These are phyloP conservation scores for Lantana camara DNA, from an alignment of 257 asterid species.

Conservation along the genomic window DNA sequence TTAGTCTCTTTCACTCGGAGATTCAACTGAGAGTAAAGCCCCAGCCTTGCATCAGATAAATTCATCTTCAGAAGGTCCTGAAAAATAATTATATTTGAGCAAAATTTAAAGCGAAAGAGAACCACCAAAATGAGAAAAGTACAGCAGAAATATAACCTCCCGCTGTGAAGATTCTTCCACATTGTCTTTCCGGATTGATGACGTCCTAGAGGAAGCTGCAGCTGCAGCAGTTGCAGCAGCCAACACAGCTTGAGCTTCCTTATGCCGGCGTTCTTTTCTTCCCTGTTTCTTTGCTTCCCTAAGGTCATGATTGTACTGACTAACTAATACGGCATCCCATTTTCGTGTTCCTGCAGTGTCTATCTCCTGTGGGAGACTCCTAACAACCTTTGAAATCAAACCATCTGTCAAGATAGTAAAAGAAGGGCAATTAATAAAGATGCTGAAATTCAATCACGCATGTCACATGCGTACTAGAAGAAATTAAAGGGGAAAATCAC, in stretches of 20 bases:
- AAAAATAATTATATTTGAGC: background rate
- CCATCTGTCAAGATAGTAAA: conserved; percentile 54
- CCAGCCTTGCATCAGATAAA: conserved; percentile 48
- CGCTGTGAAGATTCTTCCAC: conserved; percentile 63
- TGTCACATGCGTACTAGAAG: conserved; percentile 9
- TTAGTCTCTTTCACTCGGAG: conserved; percentile 65
- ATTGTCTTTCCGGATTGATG: conserved; percentile 81
- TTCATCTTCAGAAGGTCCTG: conserved; percentile 57
- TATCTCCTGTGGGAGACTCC: conserved; percentile 72
- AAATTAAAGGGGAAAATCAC: conserved; percentile 4
- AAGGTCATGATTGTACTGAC: conserved; percentile 75
- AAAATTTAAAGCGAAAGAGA: background rate
- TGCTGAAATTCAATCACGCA: conserved; percentile 23
- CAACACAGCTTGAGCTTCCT: conserved; percentile 94
- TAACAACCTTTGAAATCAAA: conserved; percentile 66
- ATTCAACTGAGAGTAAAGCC: conserved; percentile 52
- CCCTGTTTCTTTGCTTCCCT: conserved; percentile 93
- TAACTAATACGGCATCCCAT: conserved; percentile 85
- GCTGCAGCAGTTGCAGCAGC: conserved; percentile 99
- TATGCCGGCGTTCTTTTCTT: conserved; percentile 89
- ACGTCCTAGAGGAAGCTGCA: conserved; percentile 87
- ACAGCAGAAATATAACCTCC: conserved; percentile 50
- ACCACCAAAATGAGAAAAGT: conserved; percentile 12
- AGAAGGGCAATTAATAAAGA: conserved; percentile 17
- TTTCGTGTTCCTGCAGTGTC: conserved; percentile 63